Evolutionary conservation across 179 eudicot genomes (phyloP), one percentile per base, ranked within the genome.

Genomic region (Beta macrorhiza): DNA sequence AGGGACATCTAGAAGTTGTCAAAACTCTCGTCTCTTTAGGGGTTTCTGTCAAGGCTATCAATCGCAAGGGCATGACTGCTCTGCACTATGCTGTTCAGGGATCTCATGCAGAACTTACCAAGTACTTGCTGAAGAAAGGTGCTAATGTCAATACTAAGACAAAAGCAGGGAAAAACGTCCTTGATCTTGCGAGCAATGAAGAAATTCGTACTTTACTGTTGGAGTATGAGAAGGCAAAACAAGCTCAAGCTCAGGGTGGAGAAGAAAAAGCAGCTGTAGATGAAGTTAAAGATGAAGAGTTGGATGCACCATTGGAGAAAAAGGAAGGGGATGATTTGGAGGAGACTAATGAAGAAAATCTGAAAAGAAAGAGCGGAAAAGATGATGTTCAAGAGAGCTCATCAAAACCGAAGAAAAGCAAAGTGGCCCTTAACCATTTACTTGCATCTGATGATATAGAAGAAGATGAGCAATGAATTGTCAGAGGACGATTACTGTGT

Each of bases 41-140:
- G 16, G 91, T 84, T 77, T 91, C 99, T 5, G 80, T 91, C 22
- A 96, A 92, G 86, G 84, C 94, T 67, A 51, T 65, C 71, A 96
- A 89, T 78, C 91, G 99, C 61, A 96, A 96, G 85, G 98, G 99
- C 84, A 89, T 93, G 94, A 93, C 89, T 45, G 91, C 98, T 59
- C 93, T 95, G 71, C 99, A 95, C 86, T 93, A 89, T 78, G 98
- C 99, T 62, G 93, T 87, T 76, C 99, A 95, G 79, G 99, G 99
- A 45, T 95, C 99, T 47, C 87, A 92, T 67, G 22, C 85, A 37
- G 98, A 92, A 57, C 92, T 95, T 47, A 89, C 89, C 70, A 93
- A 89, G 83, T 95, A 95, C 85, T 82, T 95, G 91, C 83, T 93
- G 12, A 95, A 86, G 89, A 93, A 93, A 90, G 97, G 97, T 32